Conservation (phyloP, 371 early-diverging fungal species). For the Circinella umbellata region DNA sequence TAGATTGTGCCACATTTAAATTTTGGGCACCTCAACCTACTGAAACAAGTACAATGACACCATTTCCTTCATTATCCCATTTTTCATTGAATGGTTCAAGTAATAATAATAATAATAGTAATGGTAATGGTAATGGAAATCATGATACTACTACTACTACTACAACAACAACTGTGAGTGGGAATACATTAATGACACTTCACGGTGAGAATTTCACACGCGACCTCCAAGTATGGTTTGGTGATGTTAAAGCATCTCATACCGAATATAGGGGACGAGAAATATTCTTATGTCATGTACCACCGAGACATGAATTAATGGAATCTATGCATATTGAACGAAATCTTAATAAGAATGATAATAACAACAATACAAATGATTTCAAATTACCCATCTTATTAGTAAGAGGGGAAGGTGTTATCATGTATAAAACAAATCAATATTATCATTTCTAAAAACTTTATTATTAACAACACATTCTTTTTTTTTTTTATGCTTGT, state of each 20-base stretch:
- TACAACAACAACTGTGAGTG: too few species aligned
- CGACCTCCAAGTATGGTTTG: slow-evolving; percentile 76
- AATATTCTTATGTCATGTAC: slow-evolving; percentile 36
- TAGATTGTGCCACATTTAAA: slow-evolving; percentile 74
- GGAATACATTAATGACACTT: slow-evolving; percentile 22
- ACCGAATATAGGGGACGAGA: slow-evolving; percentile 47
- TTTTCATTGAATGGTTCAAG: slow-evolving; percentile 13
- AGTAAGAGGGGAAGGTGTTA: slow-evolving; percentile 48
- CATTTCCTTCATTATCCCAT: slow-evolving; percentile 25
- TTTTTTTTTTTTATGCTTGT: slow-evolving; percentile 15
- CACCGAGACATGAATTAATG: slow-evolving; percentile 31
- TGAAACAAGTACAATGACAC: not conserved
- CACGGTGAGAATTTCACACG: slow-evolving; percentile 68
- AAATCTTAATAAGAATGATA: slow-evolving; percentile 13
- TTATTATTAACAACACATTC: slow-evolving; percentile 20
- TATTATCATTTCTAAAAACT: slow-evolving; percentile 40
- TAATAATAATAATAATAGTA: not conserved
- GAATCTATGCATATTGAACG: slow-evolving; percentile 15
- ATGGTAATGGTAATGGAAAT: too few species aligned
- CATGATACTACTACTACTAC: not conserved
- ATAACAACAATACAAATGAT: not conserved
- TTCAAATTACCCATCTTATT: slow-evolving; percentile 45
- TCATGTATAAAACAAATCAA: slow-evolving; percentile 49
- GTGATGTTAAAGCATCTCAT: slow-evolving; percentile 39
- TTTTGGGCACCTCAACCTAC: slow-evolving; percentile 57